These are phyloP conservation scores for Penicillium bovifimosum DNA, from an alignment of 495 filamentous ascomycete species.

Conservation along the genomic window DNA sequence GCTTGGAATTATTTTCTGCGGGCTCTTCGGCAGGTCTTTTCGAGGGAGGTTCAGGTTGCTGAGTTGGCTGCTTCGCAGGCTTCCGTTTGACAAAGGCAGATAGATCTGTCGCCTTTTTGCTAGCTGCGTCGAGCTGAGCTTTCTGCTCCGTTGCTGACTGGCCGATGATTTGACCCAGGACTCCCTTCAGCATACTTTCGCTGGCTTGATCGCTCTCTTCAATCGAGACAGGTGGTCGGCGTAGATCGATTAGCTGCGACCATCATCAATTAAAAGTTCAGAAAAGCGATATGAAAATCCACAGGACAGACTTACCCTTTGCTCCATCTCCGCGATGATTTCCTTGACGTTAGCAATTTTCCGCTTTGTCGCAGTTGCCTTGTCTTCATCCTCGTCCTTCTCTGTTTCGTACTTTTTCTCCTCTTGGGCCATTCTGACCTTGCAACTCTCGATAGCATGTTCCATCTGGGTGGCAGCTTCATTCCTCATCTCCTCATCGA, in stretches of 20 bases:
- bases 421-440: constrained; percentile 67
- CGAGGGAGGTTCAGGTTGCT: constrained; percentile 6
- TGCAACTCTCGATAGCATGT: constrained; percentile 73
- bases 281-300: neutral
- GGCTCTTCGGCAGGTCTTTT: constrained; percentile 31
- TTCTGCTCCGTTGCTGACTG: constrained; percentile 56
- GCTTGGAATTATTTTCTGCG: constrained; percentile 27
- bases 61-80: constrained; percentile 29
- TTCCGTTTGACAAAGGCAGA: constrained; percentile 75
- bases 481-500: constrained; percentile 65
- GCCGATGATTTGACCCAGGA: constrained; percentile 69
- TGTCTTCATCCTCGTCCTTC: constrained; percentile 45
- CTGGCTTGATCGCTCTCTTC: constrained; percentile 45
- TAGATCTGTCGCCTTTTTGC: constrained; percentile 79
- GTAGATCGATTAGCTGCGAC: constrained; percentile 66
- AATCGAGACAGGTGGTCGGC: constrained; percentile 61
- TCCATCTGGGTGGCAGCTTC: constrained; percentile 77
- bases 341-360: constrained; percentile 81
- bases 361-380: constrained; percentile 49
- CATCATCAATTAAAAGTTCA: constrained; percentile 15
- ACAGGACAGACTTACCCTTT: constrained; percentile 49
- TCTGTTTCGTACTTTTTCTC: constrained; percentile 56
- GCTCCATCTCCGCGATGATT: constrained; percentile 81
- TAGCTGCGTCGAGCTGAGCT: constrained; percentile 68
- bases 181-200: constrained; percentile 52